These are phyloP conservation scores for Penicillium sp. DNA, from an alignment of 2,329 filamentous ascomycete genomes.

Conservation along the genomic window DNA sequence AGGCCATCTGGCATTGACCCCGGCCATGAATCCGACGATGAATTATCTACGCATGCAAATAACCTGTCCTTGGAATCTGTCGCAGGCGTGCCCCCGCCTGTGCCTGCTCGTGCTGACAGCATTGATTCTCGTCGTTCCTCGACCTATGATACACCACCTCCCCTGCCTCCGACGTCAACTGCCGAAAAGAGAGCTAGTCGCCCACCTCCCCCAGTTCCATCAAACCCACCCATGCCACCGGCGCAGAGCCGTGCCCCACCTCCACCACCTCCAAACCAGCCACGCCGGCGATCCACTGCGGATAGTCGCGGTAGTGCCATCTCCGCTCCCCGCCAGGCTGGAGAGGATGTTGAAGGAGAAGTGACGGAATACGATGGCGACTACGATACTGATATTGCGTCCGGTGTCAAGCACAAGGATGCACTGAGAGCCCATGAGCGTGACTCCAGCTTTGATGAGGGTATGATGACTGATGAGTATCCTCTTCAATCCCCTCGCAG, in stretches of 20 bases:
- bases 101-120: conserved; percentile 47
- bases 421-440: conserved; percentile 79
- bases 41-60: conserved; percentile 62
- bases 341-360: conserved; percentile 71
- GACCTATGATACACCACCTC: conserved; percentile 47
- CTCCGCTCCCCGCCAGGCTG: conserved; percentile 48
- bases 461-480: conserved; percentile 56
- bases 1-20: conserved; percentile 66
- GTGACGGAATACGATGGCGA: conserved; percentile 95
- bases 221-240: conserved; percentile 39
- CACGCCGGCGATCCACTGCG: conserved; percentile 61
- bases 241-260: conserved; percentile 65
- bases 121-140: conserved; percentile 41
- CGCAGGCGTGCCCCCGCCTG: conserved; percentile 48
- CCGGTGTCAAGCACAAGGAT: conserved; percentile 91
- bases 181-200: conserved; percentile 46
- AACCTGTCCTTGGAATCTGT: conserved; percentile 47
- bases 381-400: conserved; percentile 95
- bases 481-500: conserved; percentile 51
- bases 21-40: conserved; percentile 87
- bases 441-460: conserved; percentile 74
- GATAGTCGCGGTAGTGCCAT: conserved; percentile 49
- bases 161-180: conserved; percentile 30
- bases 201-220: conserved; percentile 43
- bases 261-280: conserved; percentile 57